Percentiles rank a stretch among this genome's conserved stretches.
Conservation (phyloP, 208 protist species). For the Leishmania lainsoni region DNA sequence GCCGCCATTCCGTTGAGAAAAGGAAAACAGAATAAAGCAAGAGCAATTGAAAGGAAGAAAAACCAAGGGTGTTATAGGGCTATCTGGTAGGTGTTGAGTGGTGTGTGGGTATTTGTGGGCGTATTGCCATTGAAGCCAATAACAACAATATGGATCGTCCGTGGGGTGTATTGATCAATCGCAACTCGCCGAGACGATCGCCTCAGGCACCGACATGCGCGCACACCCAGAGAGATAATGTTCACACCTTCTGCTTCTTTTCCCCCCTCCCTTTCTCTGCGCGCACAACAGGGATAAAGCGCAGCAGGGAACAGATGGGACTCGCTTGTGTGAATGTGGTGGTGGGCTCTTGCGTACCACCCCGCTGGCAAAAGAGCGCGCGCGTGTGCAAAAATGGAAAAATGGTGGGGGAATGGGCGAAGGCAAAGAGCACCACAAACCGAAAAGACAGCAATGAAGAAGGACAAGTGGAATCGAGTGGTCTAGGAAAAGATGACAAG, state of each 20-base stretch:
- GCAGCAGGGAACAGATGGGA: not conserved
- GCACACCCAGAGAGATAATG: not conserved
- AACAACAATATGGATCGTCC: not conserved
- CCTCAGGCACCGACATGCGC: not conserved
- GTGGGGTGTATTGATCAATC: not conserved
- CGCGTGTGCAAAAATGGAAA: conserved; percentile 8
- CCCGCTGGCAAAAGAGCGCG: not conserved
- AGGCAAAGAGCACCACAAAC: not conserved
- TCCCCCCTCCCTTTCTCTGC: not conserved
- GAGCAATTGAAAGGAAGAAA: not conserved
- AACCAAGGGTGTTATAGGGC: not conserved
- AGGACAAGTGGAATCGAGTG: not conserved
- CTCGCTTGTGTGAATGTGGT: not conserved
- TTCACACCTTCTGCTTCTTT: not conserved
- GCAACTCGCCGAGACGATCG: not conserved
- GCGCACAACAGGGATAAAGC: not conserved
- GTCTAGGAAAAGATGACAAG: not conserved
- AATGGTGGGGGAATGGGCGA: not conserved
- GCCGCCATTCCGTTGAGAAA: conserved; percentile 1
- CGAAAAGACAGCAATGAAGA: not conserved
- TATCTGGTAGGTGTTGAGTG: not conserved
- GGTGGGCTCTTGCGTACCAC: not conserved
- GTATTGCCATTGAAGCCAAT: not conserved
- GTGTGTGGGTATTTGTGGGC: not conserved
- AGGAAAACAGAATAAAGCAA: not conserved